Evolutionary conservation across 1,284 basidiomycete genomes (phyloP).

Genomic region (Sanghuangporus sanghuang): DNA sequence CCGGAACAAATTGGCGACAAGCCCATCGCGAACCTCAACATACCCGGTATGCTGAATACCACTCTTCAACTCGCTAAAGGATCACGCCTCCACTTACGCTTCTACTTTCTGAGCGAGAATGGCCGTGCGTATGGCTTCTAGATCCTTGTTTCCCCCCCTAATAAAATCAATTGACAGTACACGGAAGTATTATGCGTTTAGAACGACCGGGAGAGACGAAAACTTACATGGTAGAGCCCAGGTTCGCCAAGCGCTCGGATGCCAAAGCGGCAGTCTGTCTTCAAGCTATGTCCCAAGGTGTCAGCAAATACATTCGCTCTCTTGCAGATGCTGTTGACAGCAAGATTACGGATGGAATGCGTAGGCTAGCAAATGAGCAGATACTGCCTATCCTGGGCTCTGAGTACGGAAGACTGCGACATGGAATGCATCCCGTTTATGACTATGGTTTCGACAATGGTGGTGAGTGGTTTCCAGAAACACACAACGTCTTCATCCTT

Average conservation of each 20-base stretch:
- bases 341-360: conserved; percentile 38
- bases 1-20: conserved; percentile 43
- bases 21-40: conserved; percentile 43
- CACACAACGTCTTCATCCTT: conserved; percentile 1
- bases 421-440: conserved; percentile 34
- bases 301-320: conserved; percentile 48
- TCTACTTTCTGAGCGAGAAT: conserved; percentile 39
- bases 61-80: conserved; percentile 47
- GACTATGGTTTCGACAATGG: conserved; percentile 39
- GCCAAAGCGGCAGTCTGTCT: conserved; percentile 61
- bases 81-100: conserved; percentile 37
- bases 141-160: neutral
- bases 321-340: conserved; percentile 37
- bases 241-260: conserved; percentile 51
- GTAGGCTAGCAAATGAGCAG: conserved; percentile 36
- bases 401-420: conserved; percentile 40
- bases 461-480: conserved; percentile 31
- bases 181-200: conserved; percentile 56
- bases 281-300: conserved; percentile 53
- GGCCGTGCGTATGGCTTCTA: conserved; percentile 32
- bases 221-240: conserved; percentile 53
- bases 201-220: conserved; percentile 43
- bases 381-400: conserved; percentile 38
- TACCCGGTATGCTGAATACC: conserved; percentile 48
- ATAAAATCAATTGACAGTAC: conserved; percentile 34